Percentiles rank a stretch among this genome's conserved stretches.
phyloP scores from a whole-genome alignment of 164 flowering plant species.

The Vitis labrusca region DNA sequence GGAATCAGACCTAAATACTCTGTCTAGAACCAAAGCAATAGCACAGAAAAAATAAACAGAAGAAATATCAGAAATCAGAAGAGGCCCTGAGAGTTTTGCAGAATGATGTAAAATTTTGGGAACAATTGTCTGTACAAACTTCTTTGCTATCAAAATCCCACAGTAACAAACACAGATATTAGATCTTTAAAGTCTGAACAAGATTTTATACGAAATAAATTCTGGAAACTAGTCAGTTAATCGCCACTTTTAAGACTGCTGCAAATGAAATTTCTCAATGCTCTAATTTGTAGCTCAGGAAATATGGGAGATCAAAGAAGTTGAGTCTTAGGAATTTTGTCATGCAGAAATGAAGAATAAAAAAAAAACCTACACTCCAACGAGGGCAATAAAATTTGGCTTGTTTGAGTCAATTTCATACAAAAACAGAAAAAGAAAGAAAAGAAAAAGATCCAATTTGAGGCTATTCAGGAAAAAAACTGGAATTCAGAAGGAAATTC shows the following conservation, averaged over 20 bases:
- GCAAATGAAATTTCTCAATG: no score
- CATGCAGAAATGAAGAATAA: no score
- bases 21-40: constrained; percentile 41
- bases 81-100: background rate
- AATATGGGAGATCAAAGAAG: no score
- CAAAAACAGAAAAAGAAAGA: no score
- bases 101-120: background rate
- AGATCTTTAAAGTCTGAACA: background rate
- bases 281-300: no score
- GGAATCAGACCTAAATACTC: constrained; percentile 64
- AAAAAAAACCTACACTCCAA: no score
- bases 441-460: no score
- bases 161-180: background rate
- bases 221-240: no score
- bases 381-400: no score
- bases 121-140: background rate
- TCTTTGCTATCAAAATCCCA: constrained; percentile 1
- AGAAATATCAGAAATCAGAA: background rate
- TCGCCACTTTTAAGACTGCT: no score
- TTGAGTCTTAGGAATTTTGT: no score
- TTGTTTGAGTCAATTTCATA: no score
- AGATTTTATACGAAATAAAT: background rate
- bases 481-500: background rate
- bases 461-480: background rate
- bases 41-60: background rate